A percentile compares a stretch with the other conserved stretches of the same genome.
Conservation (phyloP, 495 filamentous ascomycete genomes). For the Sabuloglossum arenarium region DNA sequence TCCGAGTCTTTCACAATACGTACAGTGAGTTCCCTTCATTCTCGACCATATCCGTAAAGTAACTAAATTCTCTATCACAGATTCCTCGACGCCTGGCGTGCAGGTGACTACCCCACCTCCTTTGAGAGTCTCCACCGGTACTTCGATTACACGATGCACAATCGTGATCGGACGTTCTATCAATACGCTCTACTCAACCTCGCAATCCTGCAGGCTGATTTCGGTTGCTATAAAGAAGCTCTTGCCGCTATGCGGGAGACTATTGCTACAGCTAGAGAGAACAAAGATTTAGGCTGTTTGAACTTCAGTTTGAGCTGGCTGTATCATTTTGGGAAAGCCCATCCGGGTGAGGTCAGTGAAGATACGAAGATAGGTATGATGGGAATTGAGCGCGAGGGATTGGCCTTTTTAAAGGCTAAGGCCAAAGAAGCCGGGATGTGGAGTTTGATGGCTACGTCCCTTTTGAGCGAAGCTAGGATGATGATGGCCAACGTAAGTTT, state of each 20-base stretch:
- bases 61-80: conserved; percentile 18
- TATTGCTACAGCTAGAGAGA: conserved; percentile 76
- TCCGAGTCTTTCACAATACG: conserved; percentile 57
- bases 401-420: conserved; percentile 69
- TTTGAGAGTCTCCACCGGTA: conserved; percentile 88
- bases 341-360: conserved; percentile 53
- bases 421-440: conserved; percentile 80
- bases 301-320: conserved; percentile 95
- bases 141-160: conserved; percentile 94
- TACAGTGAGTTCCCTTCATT: conserved; percentile 28
- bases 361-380: conserved; percentile 51
- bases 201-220: conserved; percentile 85
- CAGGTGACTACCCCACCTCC: conserved; percentile 74
- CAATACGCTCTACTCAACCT: conserved; percentile 93
- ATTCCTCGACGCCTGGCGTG: conserved; percentile 77
- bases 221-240: conserved; percentile 81
- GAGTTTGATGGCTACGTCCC: conserved; percentile 62
- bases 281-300: conserved; percentile 74
- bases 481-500: conserved; percentile 34
- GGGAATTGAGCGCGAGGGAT: conserved; percentile 58
- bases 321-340: conserved; percentile 79
- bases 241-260: conserved; percentile 83
- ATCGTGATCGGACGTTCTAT: conserved; percentile 65
- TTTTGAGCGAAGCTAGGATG: conserved; percentile 74
- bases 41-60: background rate